Base-by-base conservation (phyloP, 2,329 filamentous ascomycete species). In the Cryphonectria japonica region DNA sequence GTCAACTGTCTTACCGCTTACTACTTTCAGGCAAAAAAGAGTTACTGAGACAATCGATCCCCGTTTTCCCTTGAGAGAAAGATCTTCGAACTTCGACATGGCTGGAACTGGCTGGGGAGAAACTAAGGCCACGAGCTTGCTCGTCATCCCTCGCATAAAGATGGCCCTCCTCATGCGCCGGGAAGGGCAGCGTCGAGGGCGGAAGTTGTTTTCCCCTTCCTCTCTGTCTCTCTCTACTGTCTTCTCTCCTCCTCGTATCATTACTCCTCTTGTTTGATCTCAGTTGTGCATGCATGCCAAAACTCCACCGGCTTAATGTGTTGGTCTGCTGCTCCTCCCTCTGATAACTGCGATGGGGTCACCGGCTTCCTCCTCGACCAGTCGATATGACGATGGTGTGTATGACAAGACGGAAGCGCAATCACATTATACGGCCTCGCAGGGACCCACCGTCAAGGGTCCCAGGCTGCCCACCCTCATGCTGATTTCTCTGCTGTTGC, bases 401-500 rank as follows among this genome's bases (percentile, higher is more conserved):
- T 72, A 71, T 41, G 71, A 72, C 62, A 72, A 72, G 62, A 14
- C 41, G 1, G 63, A 66, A 34, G 68, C 63, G 32, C 63, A 70
- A 64, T 64, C 67, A 43, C 61, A 59, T 1, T 62, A 70, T 14
- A 50, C 67, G 29, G 67, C 57, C 29, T 61, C 59, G 22, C 67
- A 63, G 54, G 43, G 41, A 32, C 59, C 59, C 41, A 22, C 14
- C 19, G n/a, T 50, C 61, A 57, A 32, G 46, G 41, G 16, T 5
- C 59, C 69, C 29, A 71, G 43, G 7, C 69, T 72, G 13, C 71
- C 64, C 29, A 57, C 43, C 19, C 46, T 65, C 34, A 68, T 71
- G 60, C n/a, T 72, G 13, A 61, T 52, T 2, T 65, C 34, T 4
- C 64, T 73, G 67, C 34, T 59, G 16, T 13, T 73, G 46, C 66